Conservation (phyloP, 345 rosid species). For the Brassica rapa region DNA sequence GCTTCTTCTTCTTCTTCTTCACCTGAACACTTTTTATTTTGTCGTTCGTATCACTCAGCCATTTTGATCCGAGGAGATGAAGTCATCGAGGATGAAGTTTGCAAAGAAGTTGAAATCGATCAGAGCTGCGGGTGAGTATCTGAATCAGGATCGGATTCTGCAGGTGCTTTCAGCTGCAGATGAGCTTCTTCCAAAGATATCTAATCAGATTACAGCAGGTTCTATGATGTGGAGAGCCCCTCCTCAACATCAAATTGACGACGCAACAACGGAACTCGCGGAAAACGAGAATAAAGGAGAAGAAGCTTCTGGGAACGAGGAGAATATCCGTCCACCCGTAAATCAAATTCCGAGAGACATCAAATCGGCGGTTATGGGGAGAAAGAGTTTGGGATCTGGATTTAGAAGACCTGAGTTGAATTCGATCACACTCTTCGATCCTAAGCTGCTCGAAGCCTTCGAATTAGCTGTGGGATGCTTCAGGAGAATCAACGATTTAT, state of each 20-base stretch:
- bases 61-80: constrained; percentile 47
- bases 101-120: constrained; percentile 67
- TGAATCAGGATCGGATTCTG: constrained; percentile 70
- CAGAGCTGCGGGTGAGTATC: constrained; percentile 53
- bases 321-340: constrained; percentile 53
- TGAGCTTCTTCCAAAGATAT: constrained; percentile 43
- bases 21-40: constrained; percentile 12
- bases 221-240: constrained; percentile 28
- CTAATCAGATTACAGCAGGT: constrained; percentile 35
- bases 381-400: constrained; percentile 45
- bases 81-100: constrained; percentile 71
- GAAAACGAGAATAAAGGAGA: constrained; percentile 49
- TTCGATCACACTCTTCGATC: constrained; percentile 72
- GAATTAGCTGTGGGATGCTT: constrained; percentile 57
- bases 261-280: constrained; percentile 54
- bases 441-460: constrained; percentile 69
- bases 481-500: constrained; percentile 43
- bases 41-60: background rate
- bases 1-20: background rate
- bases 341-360: constrained; percentile 30
- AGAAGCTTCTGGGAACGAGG: constrained; percentile 46
- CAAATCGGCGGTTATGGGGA: constrained; percentile 26
- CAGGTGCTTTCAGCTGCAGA: constrained; percentile 57
- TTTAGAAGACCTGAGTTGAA: constrained; percentile 75
- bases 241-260: constrained; percentile 32